Base-by-base conservation (phyloP, 768 basidiomycete species). In the Psilocybe tampanensis region DNA sequence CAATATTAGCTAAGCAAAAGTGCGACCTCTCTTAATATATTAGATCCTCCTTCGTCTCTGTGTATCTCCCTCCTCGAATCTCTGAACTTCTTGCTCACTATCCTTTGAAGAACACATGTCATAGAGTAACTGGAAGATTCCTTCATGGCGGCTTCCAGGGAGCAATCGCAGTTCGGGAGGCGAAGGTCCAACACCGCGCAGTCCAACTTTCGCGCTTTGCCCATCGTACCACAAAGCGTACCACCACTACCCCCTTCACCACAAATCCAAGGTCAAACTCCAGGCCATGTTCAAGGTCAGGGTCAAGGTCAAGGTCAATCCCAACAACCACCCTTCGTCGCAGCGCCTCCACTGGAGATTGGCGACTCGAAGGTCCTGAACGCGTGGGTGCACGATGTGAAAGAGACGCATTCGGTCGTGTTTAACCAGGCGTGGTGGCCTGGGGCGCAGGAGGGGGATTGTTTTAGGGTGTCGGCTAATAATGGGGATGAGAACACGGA, bases 351-450 rank as follows among this genome's bases (percentile, higher is more conserved):
- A n/a, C n/a, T 92, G 15, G 79, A 80, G 65, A 64, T 82, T 19
- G 90, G 90, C 13, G 89, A 89, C 60, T 76, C 72, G 5, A 86
- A 83, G 62, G 72, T 79, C 2, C 73, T 92, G 45, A 88, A 85
- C 34, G 77, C 80, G 12, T 92, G 91, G 90, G 89, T 92, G 3
- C 86, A 90, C 65, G 88, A 90, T 55, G 58, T 78, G 33, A 87
- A 85, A 64, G 84, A 88, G 51, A 80, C 82, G 0, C 68, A 78
- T 8, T 71, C 72, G 17, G 85, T 91, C 53, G 75, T 85, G 17
- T 80, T 94, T 68, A 92, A 93, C 61, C 87, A 86, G 43, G 75
- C 83, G 11, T 84, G 78, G 68, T 92, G 89, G 88, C 89, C 89
- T 6, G 92, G 92, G 2, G 87, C 92, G 29, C 74, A 77, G 44